phyloP scores from a whole-genome alignment of 2,329 filamentous ascomycete species.

The Periconia macrospinosa region DNA sequence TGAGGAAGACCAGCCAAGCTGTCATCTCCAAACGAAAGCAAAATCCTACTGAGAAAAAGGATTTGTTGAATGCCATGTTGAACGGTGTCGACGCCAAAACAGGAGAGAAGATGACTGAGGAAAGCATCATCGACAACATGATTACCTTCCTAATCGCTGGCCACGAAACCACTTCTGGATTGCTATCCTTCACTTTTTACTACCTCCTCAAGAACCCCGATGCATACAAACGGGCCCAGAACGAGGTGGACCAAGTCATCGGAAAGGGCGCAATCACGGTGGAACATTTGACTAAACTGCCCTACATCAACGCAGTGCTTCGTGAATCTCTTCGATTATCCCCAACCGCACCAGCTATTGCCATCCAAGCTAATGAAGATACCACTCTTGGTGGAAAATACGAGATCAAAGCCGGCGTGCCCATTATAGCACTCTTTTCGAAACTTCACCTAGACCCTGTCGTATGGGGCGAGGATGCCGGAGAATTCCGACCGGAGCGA shows the following conservation, averaged over 20 bases:
- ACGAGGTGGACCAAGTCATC: slow-evolving; percentile 58
- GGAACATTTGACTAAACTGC: slow-evolving; percentile 55
- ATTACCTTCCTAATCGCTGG: slow-evolving; percentile 65
- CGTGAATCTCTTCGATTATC: slow-evolving; percentile 59
- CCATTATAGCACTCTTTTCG: slow-evolving; percentile 33
- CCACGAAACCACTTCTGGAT: slow-evolving; percentile 43
- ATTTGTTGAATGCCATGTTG: slow-evolving; percentile 64
- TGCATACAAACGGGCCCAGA: slow-evolving; percentile 52
- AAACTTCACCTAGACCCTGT: slow-evolving; percentile 46
- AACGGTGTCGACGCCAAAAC: slow-evolving; percentile 64
- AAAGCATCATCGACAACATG: slow-evolving; percentile 68
- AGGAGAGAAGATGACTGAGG: slow-evolving; percentile 59
- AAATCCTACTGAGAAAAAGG: slow-evolving; percentile 59
- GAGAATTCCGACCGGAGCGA: slow-evolving; percentile 51
- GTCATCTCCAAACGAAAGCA: slow-evolving; percentile 60
- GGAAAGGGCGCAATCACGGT: slow-evolving; percentile 49
- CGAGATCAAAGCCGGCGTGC: slow-evolving; percentile 36
- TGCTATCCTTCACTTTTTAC: slow-evolving; percentile 51
- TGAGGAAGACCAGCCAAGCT: slow-evolving; percentile 60
- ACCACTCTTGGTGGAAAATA: slow-evolving; percentile 43
- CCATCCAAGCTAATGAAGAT: slow-evolving; percentile 34
- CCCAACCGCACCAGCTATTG: slow-evolving; percentile 57
- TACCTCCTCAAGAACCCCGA: slow-evolving; percentile 57
- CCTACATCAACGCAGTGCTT: slow-evolving; percentile 58
- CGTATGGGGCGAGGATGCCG: slow-evolving; percentile 50